Base-by-base conservation (phyloP, 2,329 filamentous ascomycete genomes). In the Ceratocystis ficicola region DNA sequence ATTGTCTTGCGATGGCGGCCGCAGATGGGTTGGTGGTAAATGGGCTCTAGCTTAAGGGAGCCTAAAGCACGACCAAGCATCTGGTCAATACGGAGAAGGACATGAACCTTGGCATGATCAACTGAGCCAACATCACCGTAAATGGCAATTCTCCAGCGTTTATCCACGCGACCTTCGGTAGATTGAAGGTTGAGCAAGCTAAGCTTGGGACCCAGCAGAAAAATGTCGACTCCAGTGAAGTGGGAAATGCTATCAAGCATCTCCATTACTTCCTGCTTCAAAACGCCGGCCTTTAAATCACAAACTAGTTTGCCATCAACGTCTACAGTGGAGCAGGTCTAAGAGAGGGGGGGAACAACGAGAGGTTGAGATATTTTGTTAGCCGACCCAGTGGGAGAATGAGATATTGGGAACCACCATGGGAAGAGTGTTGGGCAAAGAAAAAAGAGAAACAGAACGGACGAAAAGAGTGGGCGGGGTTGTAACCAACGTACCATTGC, bases 71-170 rank as follows among this genome's bases (percentile, higher is more conserved):
- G 85, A 65, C 85, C 84, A 68, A 90, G 85, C 78, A 95, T 84
- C 76, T 91, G 90, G 75, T 99, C 94, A 73, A 99, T 97, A 81
- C 96, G 94, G 75, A 97, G 95, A 74, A 99, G 79, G 50, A 96
- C 86, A 70, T 94, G 85, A 20, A 93, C 96, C 81, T 99, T 99
- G 65, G 94, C 94, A 76, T 97, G 93, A 76, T 99, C 94, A 32
- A 90, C 88, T 70, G 91, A 96, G 77, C 97, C 86, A 76, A 94
- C 87, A 74, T 99, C 94, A 65, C 94, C 93, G 72, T 94, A 99
- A 70, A 99, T 95, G 71, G 90, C 89, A 68, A 96, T 87, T 73
- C 93, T 86, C 79, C 95, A 91, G 71, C 93, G 86, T 75, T 94
- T 89, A 75, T 96, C 92, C 71, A 90, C 87, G 70, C 89, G 89